These are phyloP conservation scores for Liquidambar formosana DNA, from an alignment of 164 flowering plant genomes.

Conservation along the genomic window DNA sequence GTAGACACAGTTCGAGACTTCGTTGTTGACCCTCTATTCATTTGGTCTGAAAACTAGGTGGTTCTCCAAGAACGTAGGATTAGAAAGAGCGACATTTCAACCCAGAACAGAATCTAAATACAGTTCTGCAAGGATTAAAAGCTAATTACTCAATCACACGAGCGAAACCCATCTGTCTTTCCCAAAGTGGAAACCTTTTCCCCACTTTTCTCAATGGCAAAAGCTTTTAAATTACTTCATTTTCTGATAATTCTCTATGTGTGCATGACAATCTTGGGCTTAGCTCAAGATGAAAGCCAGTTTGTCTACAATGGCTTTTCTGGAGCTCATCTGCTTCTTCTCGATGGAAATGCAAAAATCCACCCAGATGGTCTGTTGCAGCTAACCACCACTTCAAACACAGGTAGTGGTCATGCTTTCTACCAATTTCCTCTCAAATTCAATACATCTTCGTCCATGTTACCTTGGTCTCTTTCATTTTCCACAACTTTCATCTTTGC, in stretches of 20 bases:
- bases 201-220: neutral
- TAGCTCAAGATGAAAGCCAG: constrained; percentile 6
- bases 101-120: too few relatives aligned
- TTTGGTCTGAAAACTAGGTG: too few relatives aligned
- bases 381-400: constrained; percentile 35
- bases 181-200: neutral
- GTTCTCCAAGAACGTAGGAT: too few relatives aligned
- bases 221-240: neutral
- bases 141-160: too few relatives aligned
- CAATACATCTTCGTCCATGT: constrained; percentile 13
- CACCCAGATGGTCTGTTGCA: constrained; percentile 33
- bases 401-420: constrained; percentile 36
- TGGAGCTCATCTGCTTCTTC: constrained; percentile 24
- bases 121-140: too few relatives aligned
- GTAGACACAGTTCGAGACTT: too few relatives aligned
- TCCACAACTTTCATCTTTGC: constrained; percentile 42
- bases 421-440: constrained; percentile 27
- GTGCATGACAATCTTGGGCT: neutral
- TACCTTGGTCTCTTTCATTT: constrained; percentile 24
- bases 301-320: constrained; percentile 39
- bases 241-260: constrained; percentile 4
- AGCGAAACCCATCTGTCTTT: neutral
- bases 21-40: too few relatives aligned
- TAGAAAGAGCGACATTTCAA: too few relatives aligned
- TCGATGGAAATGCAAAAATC: constrained; percentile 26